These are phyloP conservation scores for Cocos nucifera DNA, from an alignment of 176 grass and related monocot species.

Conservation along the genomic window DNA sequence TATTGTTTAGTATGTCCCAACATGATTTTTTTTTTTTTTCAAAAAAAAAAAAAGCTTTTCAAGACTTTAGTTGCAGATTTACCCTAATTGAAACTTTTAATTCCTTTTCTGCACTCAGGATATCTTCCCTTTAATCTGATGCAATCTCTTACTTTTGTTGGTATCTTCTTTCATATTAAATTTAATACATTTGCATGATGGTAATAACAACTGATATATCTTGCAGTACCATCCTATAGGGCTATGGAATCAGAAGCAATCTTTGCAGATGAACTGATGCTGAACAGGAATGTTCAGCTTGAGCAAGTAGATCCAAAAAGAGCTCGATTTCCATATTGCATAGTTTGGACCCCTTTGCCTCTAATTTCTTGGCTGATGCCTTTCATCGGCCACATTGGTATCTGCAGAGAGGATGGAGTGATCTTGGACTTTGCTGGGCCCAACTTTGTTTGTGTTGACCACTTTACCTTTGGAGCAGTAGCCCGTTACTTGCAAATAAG, in stretches of 20 bases:
- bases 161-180: too few species aligned
- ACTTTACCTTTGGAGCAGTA: slow-evolving; percentile 82
- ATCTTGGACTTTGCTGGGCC: slow-evolving; percentile 91
- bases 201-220: too few species aligned
- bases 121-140: too few species aligned
- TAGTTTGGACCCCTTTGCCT: slow-evolving; percentile 93
- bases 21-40: too few species aligned
- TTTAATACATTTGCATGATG: too few species aligned
- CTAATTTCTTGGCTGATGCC: slow-evolving; percentile 88
- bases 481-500: slow-evolving; percentile 69
- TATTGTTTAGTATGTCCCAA: too few species aligned
- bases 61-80: too few species aligned
- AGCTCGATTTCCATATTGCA: slow-evolving; percentile 74
- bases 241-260: not conserved
- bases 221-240: too few species aligned
- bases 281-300: slow-evolving; percentile 22
- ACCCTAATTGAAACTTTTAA: too few species aligned
- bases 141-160: too few species aligned
- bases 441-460: slow-evolving; percentile 83
- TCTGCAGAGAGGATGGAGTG: slow-evolving; percentile 89
- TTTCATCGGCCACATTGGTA: slow-evolving; percentile 88
- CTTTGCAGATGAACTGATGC: slow-evolving; percentile 29
- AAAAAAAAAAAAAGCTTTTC: too few species aligned
- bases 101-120: too few species aligned
- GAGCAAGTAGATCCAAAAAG: slow-evolving; percentile 57